Evolutionary conservation across 129 eudicot species (phyloP).

Genomic region (carrot (Daucus carota)): DNA sequence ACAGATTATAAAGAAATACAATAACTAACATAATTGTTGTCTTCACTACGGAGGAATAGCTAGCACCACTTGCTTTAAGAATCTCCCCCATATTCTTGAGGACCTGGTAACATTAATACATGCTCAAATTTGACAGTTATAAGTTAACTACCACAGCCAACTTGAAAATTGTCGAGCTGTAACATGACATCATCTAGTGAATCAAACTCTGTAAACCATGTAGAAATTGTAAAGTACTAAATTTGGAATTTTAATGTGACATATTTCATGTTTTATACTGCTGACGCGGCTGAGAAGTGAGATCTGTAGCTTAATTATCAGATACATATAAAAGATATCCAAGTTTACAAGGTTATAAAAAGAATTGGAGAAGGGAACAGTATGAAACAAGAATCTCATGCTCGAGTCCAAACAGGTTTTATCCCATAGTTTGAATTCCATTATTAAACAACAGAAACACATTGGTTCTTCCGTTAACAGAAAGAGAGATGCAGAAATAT

Average conservation of each 20-base stretch:
- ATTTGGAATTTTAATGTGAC: background rate
- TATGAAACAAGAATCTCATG: background rate
- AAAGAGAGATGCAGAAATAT: background rate
- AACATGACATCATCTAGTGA: background rate
- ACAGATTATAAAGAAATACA: background rate
- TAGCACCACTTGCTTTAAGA: slow-evolving; percentile 81
- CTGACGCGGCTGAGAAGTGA: background rate
- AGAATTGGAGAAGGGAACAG: background rate
- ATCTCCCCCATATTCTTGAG: slow-evolving; percentile 98
- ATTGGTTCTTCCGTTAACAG: background rate
- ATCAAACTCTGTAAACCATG: background rate
- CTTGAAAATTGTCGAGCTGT: background rate
- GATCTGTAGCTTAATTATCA: background rate
- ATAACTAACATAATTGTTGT: slow-evolving; percentile 72
- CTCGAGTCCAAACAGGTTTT: background rate
- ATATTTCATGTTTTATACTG: background rate
- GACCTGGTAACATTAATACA: slow-evolving; percentile 33
- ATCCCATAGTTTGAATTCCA: background rate
- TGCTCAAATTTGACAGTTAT: slow-evolving; percentile 1
- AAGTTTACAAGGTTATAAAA: background rate
- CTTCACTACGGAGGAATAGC: slow-evolving; percentile 91
- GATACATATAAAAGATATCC: background rate
- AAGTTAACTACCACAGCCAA: background rate
- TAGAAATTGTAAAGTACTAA: background rate
- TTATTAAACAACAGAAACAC: background rate